Conservation (phyloP, 768 basidiomycete genomes). For the Xerocomus potaroensis region DNA sequence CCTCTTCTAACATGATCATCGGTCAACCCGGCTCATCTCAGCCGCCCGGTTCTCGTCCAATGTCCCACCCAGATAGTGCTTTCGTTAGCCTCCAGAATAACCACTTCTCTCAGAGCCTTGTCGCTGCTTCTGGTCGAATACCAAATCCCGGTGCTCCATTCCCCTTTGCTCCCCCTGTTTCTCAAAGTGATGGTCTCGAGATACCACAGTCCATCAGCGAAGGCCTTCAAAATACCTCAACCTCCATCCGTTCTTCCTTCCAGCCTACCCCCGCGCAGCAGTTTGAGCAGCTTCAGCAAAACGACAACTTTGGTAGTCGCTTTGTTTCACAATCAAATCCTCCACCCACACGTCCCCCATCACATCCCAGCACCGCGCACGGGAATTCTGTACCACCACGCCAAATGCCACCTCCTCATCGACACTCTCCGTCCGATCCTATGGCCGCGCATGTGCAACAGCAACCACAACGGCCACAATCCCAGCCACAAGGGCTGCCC, state of each 20-base stretch:
- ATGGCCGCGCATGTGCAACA: constrained; percentile 35
- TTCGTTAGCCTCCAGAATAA: constrained; percentile 41
- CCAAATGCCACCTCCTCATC: constrained; percentile 35
- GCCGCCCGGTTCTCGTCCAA: constrained; percentile 31
- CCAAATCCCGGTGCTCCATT: constrained; percentile 33
- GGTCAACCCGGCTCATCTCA: constrained; percentile 30
- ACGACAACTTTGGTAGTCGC: constrained; percentile 30
- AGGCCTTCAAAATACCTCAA: constrained; percentile 37
- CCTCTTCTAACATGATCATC: constrained; percentile 29
- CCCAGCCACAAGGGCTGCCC: constrained; percentile 51
- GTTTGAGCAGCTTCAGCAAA: constrained; percentile 51
- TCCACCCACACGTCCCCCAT: constrained; percentile 41
- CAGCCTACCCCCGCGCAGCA: constrained; percentile 62
- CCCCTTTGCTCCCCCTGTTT: constrained; percentile 44
- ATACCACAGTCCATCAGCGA: constrained; percentile 40
- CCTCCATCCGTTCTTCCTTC: constrained; percentile 37
- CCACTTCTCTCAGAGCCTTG: constrained; percentile 31
- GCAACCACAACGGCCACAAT: constrained; percentile 52
- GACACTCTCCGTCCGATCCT: constrained; percentile 47
- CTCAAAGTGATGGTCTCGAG: constrained; percentile 47
- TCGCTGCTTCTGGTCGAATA: constrained; percentile 35
- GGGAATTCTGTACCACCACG: constrained; percentile 31
- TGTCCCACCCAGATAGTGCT: constrained; percentile 44
- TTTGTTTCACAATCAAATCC: constrained; percentile 38
- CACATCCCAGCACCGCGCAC: constrained; percentile 34